phyloP scores from a whole-genome alignment of 2,329 filamentous ascomycete genomes.

The Ilyonectria destructans region DNA sequence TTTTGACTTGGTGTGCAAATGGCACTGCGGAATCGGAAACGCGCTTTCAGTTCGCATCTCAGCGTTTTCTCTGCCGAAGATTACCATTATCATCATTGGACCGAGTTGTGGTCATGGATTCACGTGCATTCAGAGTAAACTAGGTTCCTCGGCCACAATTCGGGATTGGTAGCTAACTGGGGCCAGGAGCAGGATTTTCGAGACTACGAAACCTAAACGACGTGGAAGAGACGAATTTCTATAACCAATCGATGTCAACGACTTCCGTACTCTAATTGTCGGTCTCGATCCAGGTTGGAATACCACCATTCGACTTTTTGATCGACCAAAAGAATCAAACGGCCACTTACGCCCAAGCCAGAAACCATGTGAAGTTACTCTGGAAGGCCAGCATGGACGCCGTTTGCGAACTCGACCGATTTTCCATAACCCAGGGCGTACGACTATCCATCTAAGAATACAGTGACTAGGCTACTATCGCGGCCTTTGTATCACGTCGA shows the following conservation, averaged over 20 bases:
- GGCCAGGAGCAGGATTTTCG: not conserved
- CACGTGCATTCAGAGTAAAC: conserved; percentile 6
- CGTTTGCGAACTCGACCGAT: not conserved
- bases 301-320: not conserved
- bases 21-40: not conserved
- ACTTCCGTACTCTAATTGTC: not conserved
- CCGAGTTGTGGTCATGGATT: not conserved
- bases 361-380: not conserved
- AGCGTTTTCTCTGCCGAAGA: not conserved
- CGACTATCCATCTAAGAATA: too few species aligned
- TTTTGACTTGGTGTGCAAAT: not conserved
- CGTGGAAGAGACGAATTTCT: not conserved
- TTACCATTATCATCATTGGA: not conserved
- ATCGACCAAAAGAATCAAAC: conserved; percentile 14
- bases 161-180: conserved; percentile 4
- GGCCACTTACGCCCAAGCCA: not conserved
- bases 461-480: too few species aligned
- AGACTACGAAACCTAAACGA: not conserved
- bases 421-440: not conserved
- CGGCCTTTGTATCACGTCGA: not conserved
- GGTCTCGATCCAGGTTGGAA: not conserved
- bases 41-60: not conserved
- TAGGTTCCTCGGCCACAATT: conserved; percentile 1
- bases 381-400: not conserved
- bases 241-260: not conserved